A percentile compares a stretch with the other conserved stretches of the same genome.
Evolutionary conservation across 2,329 filamentous ascomycete genomes (phyloP).

Genomic region (Ophiostoma pallidulum): DNA sequence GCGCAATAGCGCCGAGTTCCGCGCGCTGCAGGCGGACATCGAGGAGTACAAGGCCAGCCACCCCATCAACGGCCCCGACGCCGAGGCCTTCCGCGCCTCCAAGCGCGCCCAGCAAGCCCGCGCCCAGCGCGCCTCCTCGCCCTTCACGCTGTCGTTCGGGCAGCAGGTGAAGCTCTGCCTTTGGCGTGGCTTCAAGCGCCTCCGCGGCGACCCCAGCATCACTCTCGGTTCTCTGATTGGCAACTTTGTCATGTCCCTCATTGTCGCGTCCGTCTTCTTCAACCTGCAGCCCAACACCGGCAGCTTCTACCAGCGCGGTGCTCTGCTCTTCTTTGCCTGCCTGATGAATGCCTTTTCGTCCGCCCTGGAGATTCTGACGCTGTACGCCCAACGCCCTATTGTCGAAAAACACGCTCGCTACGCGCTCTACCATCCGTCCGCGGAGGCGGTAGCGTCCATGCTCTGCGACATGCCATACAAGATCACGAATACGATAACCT

Average conservation of each 20-base stretch:
- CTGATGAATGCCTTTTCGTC: constrained; percentile 78
- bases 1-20: constrained; percentile 45
- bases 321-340: constrained; percentile 78
- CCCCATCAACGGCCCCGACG: constrained; percentile 46
- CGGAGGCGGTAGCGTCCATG: constrained; percentile 83
- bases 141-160: constrained; percentile 68
- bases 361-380: constrained; percentile 72
- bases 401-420: constrained; percentile 85
- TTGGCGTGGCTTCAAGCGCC: constrained; percentile 67
- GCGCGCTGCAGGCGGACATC: constrained; percentile 43
- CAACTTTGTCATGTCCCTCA: constrained; percentile 67
- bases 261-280: constrained; percentile 74
- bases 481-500: constrained; percentile 60
- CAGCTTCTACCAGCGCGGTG: constrained; percentile 71
- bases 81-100: constrained; percentile 46
- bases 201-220: constrained; percentile 67
- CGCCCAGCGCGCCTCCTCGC: constrained; percentile 56
- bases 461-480: constrained; percentile 80
- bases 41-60: constrained; percentile 45
- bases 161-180: constrained; percentile 75
- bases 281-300: constrained; percentile 55
- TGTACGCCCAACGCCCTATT: constrained; percentile 83
- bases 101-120: constrained; percentile 47
- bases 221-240: constrained; percentile 59
- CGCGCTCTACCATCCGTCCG: constrained; percentile 80